These are phyloP conservation scores for Cytospora mali DNA, from an alignment of 2,329 filamentous ascomycete genomes.

Conservation along the genomic window DNA sequence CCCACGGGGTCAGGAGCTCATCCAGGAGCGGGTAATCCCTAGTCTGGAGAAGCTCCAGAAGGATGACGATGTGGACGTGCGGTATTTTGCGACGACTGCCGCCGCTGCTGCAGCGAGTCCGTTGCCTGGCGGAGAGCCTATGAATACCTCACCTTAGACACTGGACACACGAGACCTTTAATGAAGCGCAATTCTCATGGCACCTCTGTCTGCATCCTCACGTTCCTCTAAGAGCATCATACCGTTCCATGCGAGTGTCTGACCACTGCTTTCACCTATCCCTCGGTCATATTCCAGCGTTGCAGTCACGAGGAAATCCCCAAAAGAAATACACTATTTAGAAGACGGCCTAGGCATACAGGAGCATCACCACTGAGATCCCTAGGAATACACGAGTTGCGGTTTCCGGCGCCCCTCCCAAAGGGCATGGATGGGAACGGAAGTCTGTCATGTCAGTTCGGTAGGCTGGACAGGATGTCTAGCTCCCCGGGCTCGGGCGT, in stretches of 20 bases:
- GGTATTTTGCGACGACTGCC: slow-evolving; percentile 95
- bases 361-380: slow-evolving; percentile 19
- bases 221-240: slow-evolving; percentile 4
- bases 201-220: slow-evolving; percentile 3
- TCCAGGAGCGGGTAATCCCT: slow-evolving; percentile 83
- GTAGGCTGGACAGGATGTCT: slow-evolving; percentile 1
- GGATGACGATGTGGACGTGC: slow-evolving; percentile 96
- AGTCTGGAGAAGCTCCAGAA: slow-evolving; percentile 94
- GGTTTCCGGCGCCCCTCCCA: slow-evolving; percentile 8
- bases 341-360: slow-evolving; percentile 27
- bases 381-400: slow-evolving; percentile 17
- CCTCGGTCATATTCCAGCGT: slow-evolving; percentile 25
- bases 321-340: slow-evolving; percentile 27
- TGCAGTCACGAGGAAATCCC: slow-evolving; percentile 23
- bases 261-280: slow-evolving; percentile 14
- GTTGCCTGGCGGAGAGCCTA: slow-evolving; percentile 56
- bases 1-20: slow-evolving; percentile 74
- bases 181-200: slow-evolving; percentile 51
- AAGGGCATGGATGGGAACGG: slow-evolving; percentile 19
- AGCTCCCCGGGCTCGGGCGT: slow-evolving; percentile 21
- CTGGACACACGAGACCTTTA: slow-evolving; percentile 52
- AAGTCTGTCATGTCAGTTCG: slow-evolving; percentile 9
- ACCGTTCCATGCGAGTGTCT: slow-evolving; percentile 14
- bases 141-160: slow-evolving; percentile 68
- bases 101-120: slow-evolving; percentile 60